A percentile compares a stretch with the other conserved stretches of the same genome.
These are phyloP conservation scores for Fusarium chlamydosporum DNA, from an alignment of 2,329 filamentous ascomycete species.

Conservation along the genomic window DNA sequence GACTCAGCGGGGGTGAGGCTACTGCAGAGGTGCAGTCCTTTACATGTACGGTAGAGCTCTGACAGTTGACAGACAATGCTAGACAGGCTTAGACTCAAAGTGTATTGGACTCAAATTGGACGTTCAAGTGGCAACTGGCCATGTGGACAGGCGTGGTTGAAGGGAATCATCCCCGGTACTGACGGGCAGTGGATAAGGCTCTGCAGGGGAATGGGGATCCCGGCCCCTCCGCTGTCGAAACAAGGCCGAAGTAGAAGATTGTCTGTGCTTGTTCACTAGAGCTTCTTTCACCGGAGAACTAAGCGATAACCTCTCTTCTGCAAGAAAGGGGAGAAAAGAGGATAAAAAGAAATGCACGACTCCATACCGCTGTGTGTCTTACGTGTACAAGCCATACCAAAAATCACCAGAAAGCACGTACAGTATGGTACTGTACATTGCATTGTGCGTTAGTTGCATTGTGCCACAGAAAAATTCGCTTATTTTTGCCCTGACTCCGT, in stretches of 20 bases:
- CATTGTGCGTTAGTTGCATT: not conserved
- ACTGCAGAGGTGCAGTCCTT: not conserved
- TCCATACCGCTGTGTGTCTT: conserved; percentile 32
- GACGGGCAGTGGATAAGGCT: conserved; percentile 26
- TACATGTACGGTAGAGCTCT: not conserved
- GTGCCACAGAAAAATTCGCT: conserved; percentile 8
- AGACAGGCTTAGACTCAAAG: not conserved
- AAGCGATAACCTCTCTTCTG: conserved; percentile 21
- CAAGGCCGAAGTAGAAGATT: conserved; percentile 29
- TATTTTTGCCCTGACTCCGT: conserved; percentile 11
- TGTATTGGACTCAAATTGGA: not conserved
- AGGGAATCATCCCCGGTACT: conserved; percentile 25
- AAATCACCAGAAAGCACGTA: conserved; percentile 3
- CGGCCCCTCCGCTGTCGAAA: conserved; percentile 34
- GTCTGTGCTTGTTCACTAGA: conserved; percentile 10
- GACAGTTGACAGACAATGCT: conserved; percentile 10
- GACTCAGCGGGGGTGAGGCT: conserved; percentile 26
- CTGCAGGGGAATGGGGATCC: conserved; percentile 32
- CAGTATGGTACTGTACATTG: not conserved
- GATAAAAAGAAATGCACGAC: conserved; percentile 18
- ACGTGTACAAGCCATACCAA: conserved; percentile 29
- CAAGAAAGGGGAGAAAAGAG: conserved; percentile 30
- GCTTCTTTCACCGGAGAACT: conserved; percentile 9
- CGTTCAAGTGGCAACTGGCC: conserved; percentile 36
- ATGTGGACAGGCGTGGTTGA: conserved; percentile 46